Evolutionary conservation across 176 grass and related monocot species (phyloP).

Genomic region (Alloteropsis semialata): DNA sequence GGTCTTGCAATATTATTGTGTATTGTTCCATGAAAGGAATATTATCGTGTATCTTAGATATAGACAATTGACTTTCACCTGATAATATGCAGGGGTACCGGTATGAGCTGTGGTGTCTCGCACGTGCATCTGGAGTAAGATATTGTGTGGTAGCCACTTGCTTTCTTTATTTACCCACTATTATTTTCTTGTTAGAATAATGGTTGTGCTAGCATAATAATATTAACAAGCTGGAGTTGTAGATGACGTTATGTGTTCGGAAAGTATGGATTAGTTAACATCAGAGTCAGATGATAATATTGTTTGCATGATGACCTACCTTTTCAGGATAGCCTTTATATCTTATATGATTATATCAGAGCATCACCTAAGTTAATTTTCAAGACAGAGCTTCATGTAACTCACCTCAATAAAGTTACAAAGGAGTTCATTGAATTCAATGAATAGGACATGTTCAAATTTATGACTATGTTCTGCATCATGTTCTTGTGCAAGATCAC

Average conservation of each 20-base stretch:
- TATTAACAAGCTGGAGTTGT: background rate
- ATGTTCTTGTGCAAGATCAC: background rate
- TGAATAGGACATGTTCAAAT: conserved; percentile 5
- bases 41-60: background rate
- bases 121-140: conserved; percentile 87
- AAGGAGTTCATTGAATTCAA: background rate
- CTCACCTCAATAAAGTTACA: background rate
- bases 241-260: background rate
- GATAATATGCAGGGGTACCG: conserved; percentile 69
- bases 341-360: too few relatives aligned
- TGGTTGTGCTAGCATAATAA: conserved; percentile 9
- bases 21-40: too few relatives aligned
- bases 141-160: conserved; percentile 77
- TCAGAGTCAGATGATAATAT: background rate
- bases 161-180: background rate
- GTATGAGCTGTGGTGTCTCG: conserved; percentile 96
- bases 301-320: background rate
- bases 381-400: background rate
- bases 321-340: background rate
- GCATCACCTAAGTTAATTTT: background rate
- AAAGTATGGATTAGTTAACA: conserved; percentile 4
- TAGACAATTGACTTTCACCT: background rate
- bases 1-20: background rate
- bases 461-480: background rate
- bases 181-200: background rate